Evolutionary conservation across 371 early-diverging fungal species (phyloP).

Genomic region (Capniomyces stellatus): DNA sequence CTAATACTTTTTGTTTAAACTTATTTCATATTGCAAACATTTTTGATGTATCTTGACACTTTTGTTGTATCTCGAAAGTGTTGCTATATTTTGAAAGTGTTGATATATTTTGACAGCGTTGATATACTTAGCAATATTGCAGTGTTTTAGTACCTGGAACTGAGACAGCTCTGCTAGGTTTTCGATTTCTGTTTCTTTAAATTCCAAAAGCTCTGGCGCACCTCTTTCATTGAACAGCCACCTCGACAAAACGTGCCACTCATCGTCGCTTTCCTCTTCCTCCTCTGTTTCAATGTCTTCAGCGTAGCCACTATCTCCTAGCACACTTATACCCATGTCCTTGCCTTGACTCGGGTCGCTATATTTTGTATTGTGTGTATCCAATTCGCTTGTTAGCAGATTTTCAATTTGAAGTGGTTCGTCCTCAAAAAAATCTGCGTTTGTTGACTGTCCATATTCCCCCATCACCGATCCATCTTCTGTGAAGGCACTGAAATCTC

Average conservation of each 20-base stretch:
- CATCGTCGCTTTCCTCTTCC: constrained; percentile 22
- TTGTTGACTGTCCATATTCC: neutral
- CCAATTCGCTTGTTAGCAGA: neutral
- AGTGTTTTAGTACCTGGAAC: constrained; percentile 29
- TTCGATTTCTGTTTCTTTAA: constrained; percentile 32
- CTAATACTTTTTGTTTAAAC: no score
- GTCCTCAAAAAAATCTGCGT: constrained; percentile 1
- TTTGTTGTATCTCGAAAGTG: neutral
- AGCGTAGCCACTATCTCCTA: neutral
- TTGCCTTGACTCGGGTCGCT: neutral
- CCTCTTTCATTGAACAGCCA: constrained; percentile 65
- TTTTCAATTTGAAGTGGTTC: neutral
- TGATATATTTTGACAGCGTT: no score
- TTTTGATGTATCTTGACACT: neutral
- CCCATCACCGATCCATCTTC: neutral
- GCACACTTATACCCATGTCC: neutral
- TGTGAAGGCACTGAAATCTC: neutral
- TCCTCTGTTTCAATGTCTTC: neutral
- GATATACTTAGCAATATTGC: no score
- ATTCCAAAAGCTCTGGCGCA: constrained; percentile 54
- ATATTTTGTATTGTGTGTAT: neutral
- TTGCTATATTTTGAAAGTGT: no score
- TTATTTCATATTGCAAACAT: neutral
- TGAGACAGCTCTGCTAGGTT: constrained; percentile 40
- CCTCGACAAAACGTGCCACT: constrained; percentile 33